A percentile compares a stretch with the other conserved stretches of the same genome.
Conservation (phyloP, 805 yeast species). For the Schizosaccharomyces japonicus region DNA sequence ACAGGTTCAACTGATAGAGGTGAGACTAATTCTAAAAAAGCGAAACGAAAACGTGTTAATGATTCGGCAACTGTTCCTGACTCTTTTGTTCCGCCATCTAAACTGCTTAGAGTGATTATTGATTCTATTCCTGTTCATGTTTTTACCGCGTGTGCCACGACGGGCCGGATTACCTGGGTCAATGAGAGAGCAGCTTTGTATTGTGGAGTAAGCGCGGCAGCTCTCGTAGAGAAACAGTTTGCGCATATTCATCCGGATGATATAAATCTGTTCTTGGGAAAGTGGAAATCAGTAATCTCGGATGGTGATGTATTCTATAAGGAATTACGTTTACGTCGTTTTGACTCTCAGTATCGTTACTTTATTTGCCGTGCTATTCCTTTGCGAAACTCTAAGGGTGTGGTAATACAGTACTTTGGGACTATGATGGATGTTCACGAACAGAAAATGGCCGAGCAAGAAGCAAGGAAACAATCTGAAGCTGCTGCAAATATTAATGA, state of each 20-base stretch:
- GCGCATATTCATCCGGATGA: constrained; percentile 15
- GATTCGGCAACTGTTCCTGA: background rate
- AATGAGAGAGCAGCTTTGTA: constrained; percentile 15
- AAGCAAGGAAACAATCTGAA: constrained; percentile 13
- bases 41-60: too few species aligned
- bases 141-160: constrained; percentile 15
- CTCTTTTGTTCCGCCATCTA: constrained; percentile 9
- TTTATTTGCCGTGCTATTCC: constrained; percentile 15
- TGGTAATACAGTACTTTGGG: constrained; percentile 16
- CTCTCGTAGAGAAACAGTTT: constrained; percentile 7
- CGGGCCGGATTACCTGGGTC: constrained; percentile 15
- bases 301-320: constrained; percentile 14
- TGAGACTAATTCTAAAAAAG: too few species aligned
- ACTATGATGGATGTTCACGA: constrained; percentile 17
- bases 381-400: constrained; percentile 14
- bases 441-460: constrained; percentile 15
- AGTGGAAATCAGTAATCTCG: constrained; percentile 13
- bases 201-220: constrained; percentile 14
- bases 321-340: constrained; percentile 14
- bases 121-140: constrained; percentile 17
- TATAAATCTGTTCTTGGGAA: constrained; percentile 10
- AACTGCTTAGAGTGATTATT: constrained; percentile 14
- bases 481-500: constrained; percentile 15
- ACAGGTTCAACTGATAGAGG: too few species aligned
- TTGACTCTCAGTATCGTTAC: constrained; percentile 15